A percentile compares a stretch with the other conserved stretches of the same genome.
phyloP scores from a whole-genome alignment of 2,329 filamentous ascomycete genomes.

The Beauveria rudraprayagi region DNA sequence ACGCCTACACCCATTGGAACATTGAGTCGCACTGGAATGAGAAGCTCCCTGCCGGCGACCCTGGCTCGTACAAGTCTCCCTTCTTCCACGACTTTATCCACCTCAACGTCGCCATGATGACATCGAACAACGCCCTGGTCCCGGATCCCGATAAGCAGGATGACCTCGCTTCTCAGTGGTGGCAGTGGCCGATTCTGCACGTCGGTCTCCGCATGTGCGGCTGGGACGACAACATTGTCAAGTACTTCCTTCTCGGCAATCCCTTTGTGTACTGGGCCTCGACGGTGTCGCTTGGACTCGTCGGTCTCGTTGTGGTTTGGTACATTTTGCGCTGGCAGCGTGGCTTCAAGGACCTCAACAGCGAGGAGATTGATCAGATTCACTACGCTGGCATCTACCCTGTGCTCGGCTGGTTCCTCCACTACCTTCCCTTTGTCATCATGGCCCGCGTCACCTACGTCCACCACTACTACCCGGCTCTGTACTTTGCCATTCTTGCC shows the following conservation, averaged over 20 bases:
- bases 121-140: slow-evolving; percentile 95
- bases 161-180: slow-evolving; percentile 90
- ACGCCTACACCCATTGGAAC: slow-evolving; percentile 98
- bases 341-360: slow-evolving; percentile 75
- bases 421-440: slow-evolving; percentile 90
- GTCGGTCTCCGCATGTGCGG: slow-evolving; percentile 97
- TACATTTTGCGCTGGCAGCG: slow-evolving; percentile 94
- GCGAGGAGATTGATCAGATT: slow-evolving; percentile 80
- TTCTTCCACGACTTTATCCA: slow-evolving; percentile 98
- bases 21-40: slow-evolving; percentile 93
- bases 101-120: slow-evolving; percentile 99
- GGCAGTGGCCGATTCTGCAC: slow-evolving; percentile 96
- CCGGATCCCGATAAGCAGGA: slow-evolving; percentile 99
- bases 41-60: slow-evolving; percentile 79
- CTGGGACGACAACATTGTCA: slow-evolving; percentile 91
- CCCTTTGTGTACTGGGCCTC: slow-evolving; percentile 94
- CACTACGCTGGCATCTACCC: slow-evolving; percentile 92
- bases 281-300: slow-evolving; percentile 67
- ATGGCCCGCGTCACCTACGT: slow-evolving; percentile 99
- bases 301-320: slow-evolving; percentile 67
- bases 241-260: slow-evolving; percentile 98
- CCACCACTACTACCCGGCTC: slow-evolving; percentile 96
- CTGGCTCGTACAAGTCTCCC: slow-evolving; percentile 88
- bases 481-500: slow-evolving; percentile 91
- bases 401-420: slow-evolving; percentile 86